Evolutionary conservation across 495 filamentous ascomycete genomes (phyloP).

Genomic region (Penicillium simplicissimum): DNA sequence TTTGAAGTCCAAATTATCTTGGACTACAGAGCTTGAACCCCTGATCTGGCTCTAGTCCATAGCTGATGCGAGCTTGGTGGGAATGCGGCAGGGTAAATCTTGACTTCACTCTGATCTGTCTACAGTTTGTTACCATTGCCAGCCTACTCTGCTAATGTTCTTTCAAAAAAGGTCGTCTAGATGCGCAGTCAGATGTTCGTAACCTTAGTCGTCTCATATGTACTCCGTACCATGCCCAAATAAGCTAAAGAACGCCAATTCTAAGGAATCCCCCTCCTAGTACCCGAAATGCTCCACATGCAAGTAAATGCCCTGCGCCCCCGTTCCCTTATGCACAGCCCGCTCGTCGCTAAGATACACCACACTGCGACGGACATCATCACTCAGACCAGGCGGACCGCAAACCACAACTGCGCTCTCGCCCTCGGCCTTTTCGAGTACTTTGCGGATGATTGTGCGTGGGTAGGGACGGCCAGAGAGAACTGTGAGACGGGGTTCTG

Average conservation of each 20-base stretch:
- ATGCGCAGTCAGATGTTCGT: neutral
- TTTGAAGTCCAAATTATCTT: too few relatives aligned
- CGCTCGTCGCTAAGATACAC: slow-evolving; percentile 78
- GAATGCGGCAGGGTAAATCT: too few relatives aligned
- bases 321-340: slow-evolving; percentile 87
- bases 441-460: slow-evolving; percentile 49
- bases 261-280: slow-evolving; percentile 11
- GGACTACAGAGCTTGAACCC: too few relatives aligned
- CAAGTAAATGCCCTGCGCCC: slow-evolving; percentile 72
- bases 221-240: neutral
- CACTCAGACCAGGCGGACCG: slow-evolving; percentile 67
- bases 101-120: too few relatives aligned
- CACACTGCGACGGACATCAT: slow-evolving; percentile 64
- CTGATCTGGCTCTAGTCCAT: too few relatives aligned
- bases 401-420: slow-evolving; percentile 85
- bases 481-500: slow-evolving; percentile 14
- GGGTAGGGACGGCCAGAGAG: slow-evolving; percentile 46
- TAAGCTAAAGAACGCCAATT: neutral
- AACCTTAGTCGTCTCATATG: slow-evolving; percentile 1
- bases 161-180: too few relatives aligned
- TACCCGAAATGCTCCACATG: slow-evolving; percentile 47
- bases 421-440: slow-evolving; percentile 72
- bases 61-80: too few relatives aligned
- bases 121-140: too few relatives aligned
- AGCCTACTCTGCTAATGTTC: too few relatives aligned